phyloP scores from a whole-genome alignment of 2,329 filamentous ascomycete species.

The Alternaria sp. region DNA sequence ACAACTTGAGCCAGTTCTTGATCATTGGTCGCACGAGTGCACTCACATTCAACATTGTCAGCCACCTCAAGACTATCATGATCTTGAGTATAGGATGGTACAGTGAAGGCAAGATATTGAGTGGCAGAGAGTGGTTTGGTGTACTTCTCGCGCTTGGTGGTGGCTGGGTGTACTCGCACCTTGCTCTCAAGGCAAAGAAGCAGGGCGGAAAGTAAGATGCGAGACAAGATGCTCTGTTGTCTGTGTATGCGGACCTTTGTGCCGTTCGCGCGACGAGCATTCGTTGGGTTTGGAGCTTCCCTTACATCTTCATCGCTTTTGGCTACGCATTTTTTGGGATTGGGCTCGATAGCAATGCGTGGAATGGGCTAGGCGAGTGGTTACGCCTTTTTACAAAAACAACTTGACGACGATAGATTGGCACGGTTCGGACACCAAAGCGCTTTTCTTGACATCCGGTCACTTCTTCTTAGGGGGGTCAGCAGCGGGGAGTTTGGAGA shows the following conservation, averaged over 20 bases:
- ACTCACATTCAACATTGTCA: slow-evolving; percentile 53
- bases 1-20: slow-evolving; percentile 55
- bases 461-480: not conserved
- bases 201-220: slow-evolving; percentile 37
- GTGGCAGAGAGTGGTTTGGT: slow-evolving; percentile 52
- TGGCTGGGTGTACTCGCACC: slow-evolving; percentile 57
- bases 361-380: not conserved
- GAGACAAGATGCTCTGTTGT: not conserved
- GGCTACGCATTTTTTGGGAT: not conserved
- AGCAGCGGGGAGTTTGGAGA: slow-evolving; percentile 1
- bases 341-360: not conserved
- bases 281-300: not conserved
- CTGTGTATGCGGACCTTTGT: not conserved
- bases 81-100: slow-evolving; percentile 59
- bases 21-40: slow-evolving; percentile 53
- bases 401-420: not conserved
- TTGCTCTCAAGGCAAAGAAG: slow-evolving; percentile 50
- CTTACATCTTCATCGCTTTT: not conserved
- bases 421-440: not conserved
- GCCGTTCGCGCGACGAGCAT: slow-evolving; percentile 1
- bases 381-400: not conserved
- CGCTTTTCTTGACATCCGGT: not conserved
- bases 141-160: slow-evolving; percentile 57
- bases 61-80: slow-evolving; percentile 58
- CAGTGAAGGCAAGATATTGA: slow-evolving; percentile 55